Evolutionary conservation across 257 asterid species (phyloP).

Genomic region (Nicotiana noctiflora): DNA sequence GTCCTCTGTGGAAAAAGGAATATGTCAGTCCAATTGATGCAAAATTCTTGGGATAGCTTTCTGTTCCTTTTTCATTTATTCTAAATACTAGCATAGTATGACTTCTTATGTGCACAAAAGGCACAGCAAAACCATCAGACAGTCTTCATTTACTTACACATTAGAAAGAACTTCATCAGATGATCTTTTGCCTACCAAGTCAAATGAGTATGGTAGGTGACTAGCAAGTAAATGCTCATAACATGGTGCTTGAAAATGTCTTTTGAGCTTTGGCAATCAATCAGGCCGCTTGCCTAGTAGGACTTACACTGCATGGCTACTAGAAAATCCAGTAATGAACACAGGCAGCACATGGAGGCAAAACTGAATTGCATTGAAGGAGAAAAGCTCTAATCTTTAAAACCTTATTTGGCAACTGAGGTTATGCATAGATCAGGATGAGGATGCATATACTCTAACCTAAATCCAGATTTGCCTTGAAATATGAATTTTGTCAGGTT

Average conservation of each 20-base stretch:
- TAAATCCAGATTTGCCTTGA: background rate
- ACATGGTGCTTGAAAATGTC: background rate
- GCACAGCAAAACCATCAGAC: background rate
- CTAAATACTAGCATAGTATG: background rate
- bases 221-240: conserved; percentile 5
- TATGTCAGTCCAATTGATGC: background rate
- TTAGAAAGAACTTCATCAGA: background rate
- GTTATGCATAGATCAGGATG: background rate
- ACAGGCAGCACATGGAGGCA: background rate
- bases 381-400: background rate
- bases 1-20: conserved; percentile 48
- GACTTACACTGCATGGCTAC: background rate
- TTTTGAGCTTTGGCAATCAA: background rate
- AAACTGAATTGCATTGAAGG: background rate
- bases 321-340: background rate
- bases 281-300: background rate
- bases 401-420: conserved; percentile 2
- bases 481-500: background rate
- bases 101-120: background rate
- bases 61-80: background rate
- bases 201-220: background rate
- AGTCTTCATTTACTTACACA: background rate
- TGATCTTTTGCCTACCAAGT: background rate
- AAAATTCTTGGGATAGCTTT: background rate
- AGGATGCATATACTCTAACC: background rate